Conservation (phyloP, 2,329 filamentous ascomycete species). For the Aspergillus sp. region DNA sequence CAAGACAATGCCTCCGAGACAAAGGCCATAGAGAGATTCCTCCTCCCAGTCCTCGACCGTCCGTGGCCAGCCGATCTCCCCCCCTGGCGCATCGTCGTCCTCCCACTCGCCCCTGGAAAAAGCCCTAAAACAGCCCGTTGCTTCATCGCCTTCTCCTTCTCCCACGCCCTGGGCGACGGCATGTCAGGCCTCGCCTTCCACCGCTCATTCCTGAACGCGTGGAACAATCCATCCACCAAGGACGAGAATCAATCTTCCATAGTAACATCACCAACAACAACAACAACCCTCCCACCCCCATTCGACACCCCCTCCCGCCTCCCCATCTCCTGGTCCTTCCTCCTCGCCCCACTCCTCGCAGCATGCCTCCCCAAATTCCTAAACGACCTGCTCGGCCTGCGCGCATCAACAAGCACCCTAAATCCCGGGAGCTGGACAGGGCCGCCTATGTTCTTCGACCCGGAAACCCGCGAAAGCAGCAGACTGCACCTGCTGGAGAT, state of each 20-base stretch:
- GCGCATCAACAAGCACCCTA: slow-evolving; percentile 24
- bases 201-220: slow-evolving; percentile 34
- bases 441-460: slow-evolving; percentile 25
- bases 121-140: slow-evolving; percentile 14
- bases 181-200: slow-evolving; percentile 46
- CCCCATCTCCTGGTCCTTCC: slow-evolving; percentile 46
- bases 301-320: slow-evolving; percentile 42
- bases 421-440: slow-evolving; percentile 37
- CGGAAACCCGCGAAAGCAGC: slow-evolving; percentile 23
- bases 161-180: slow-evolving; percentile 48
- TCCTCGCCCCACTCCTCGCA: slow-evolving; percentile 42
- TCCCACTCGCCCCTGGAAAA: slow-evolving; percentile 24
- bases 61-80: slow-evolving; percentile 32
- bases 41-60: slow-evolving; percentile 35
- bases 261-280: slow-evolving; percentile 15
- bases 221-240: not conserved
- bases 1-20: slow-evolving; percentile 8
- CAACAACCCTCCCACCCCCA: slow-evolving; percentile 29
- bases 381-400: slow-evolving; percentile 32
- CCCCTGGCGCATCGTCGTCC: slow-evolving; percentile 46
- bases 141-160: slow-evolving; percentile 44
- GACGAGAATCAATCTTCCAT: not conserved
- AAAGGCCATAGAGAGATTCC: slow-evolving; percentile 22
- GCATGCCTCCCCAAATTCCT: slow-evolving; percentile 39
- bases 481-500: slow-evolving; percentile 35